Base-by-base conservation (phyloP, 108 stramenopile genomes). In the Cafeteria roenbergensis region DNA sequence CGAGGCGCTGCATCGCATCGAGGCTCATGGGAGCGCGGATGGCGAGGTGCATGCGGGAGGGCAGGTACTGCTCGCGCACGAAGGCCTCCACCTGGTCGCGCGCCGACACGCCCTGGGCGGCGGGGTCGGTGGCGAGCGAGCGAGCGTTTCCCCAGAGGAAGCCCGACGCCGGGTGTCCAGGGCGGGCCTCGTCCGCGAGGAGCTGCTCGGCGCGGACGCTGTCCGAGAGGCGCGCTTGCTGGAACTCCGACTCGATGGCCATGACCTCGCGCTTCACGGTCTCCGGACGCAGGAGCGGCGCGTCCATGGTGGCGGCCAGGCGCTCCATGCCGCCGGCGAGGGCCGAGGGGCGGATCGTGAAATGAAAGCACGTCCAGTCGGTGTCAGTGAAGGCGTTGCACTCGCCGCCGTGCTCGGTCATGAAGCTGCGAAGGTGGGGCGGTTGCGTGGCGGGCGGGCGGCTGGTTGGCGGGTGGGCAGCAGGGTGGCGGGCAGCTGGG, bases 231-330 rank as follows among this genome's bases (percentile, higher is more conserved):
- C 12, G 4, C 12, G 56, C 56, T 14, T 30, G 9, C 29, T 30
- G 31, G 14, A 57, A 57, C 32, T 57, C 56, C 12, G 29, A 4
- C 32, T 57, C 56, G 14, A 57, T 57, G 56, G 56, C 56, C 14
- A 4, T 12, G 9, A 57, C 8, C 56, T 57, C 56, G 56, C 56
- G 56, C 29, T 57, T 4, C 29, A 33, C 14, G 56, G 56, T 14
- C 32, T 57, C 56, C 14, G 29, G 29, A 4, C 4, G 12, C 29
- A 30, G 14, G 31, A 14, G 8, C 4, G 56, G 56, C 8, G 9
- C 14, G 8, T 9, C 32, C 9, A 57, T 32, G 32, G 14, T n/a
- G n/a, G n/a, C n/a, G n/a, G n/a, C n/a, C n/a, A 57, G 32, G 4
- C 56, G 29, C 56, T 57, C 9, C 32, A 33, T 4, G 12, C 9